Conservation (phyloP, 768 basidiomycete species). For the Stropharia rugosoannulata region DNA sequence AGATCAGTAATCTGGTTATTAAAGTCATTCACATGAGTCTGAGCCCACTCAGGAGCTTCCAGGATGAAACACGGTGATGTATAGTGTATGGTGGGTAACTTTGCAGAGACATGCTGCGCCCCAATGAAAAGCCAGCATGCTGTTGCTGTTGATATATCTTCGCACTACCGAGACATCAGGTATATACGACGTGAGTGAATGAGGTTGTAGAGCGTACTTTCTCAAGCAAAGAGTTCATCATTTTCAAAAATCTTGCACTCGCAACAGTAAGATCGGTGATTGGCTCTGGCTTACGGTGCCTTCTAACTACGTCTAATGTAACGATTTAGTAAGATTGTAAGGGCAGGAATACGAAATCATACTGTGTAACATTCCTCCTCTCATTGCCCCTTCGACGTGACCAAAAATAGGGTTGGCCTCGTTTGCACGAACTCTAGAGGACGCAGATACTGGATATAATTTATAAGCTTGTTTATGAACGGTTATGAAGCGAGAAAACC, state of each 20-base stretch:
- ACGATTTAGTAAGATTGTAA: neutral
- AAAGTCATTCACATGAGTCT: neutral
- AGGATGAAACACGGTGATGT: constrained; percentile 4
- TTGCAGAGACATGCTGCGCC: constrained; percentile 5
- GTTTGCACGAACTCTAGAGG: neutral
- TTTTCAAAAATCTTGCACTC: neutral
- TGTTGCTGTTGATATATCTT: constrained; percentile 1
- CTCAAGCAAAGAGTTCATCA: neutral
- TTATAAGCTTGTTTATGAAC: neutral
- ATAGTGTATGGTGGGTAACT: neutral
- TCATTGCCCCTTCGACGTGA: neutral
- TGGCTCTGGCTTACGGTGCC: neutral
- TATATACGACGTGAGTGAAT: neutral
- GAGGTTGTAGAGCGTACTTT: neutral
- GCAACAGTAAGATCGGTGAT: neutral
- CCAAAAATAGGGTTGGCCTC: neutral
- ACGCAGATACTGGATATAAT: neutral
- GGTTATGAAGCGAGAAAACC: neutral
- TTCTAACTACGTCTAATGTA: neutral
- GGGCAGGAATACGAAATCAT: neutral
- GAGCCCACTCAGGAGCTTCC: neutral
- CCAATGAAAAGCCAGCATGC: constrained; percentile 14
- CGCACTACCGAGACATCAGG: neutral
- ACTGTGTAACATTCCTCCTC: neutral
- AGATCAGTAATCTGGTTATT: constrained; percentile 2